phyloP scores from a whole-genome alignment of 192 early-diverging fungal species.

The Coemansia sp. region DNA sequence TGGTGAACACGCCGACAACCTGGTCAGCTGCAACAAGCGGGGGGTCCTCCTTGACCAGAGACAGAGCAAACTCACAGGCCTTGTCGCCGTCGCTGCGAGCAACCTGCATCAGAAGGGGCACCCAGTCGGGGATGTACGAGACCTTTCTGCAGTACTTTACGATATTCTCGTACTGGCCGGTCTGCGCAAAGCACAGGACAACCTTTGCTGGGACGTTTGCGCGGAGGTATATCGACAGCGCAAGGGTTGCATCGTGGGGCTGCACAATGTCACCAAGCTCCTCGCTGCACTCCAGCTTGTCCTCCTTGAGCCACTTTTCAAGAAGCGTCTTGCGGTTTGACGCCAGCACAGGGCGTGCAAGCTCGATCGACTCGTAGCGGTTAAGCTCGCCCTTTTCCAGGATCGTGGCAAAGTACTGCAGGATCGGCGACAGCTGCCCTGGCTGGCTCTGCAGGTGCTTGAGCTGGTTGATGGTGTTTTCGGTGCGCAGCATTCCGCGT shows the following conservation, averaged over 20 bases:
- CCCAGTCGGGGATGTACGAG: conserved; percentile 90
- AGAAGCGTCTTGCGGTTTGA: conserved; percentile 90
- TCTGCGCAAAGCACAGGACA: conserved; percentile 95
- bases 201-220: conserved; percentile 94
- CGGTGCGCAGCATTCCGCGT: conserved; percentile 91
- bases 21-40: conserved; percentile 84
- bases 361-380: conserved; percentile 91
- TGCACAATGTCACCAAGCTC: conserved; percentile 97
- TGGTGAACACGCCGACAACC: conserved; percentile 91
- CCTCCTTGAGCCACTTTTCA: conserved; percentile 99
- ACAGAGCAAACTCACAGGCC: conserved; percentile 88
- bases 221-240: conserved; percentile 91
- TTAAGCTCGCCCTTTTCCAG: conserved; percentile 94
- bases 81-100: conserved; percentile 90
- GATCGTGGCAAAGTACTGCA: conserved; percentile 97
- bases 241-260: conserved; percentile 85
- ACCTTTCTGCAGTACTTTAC: conserved; percentile 93
- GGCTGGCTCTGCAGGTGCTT: conserved; percentile 73
- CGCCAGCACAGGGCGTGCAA: conserved; percentile 85
- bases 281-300: conserved; percentile 97
- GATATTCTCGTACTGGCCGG: conserved; percentile 95
- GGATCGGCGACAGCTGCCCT: conserved; percentile 86
- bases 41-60: conserved; percentile 75
- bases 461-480: conserved; percentile 92
- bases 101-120: conserved; percentile 86